Conservation (phyloP, 2,329 filamentous ascomycete genomes). For the Ceratocystis harringtonii region DNA sequence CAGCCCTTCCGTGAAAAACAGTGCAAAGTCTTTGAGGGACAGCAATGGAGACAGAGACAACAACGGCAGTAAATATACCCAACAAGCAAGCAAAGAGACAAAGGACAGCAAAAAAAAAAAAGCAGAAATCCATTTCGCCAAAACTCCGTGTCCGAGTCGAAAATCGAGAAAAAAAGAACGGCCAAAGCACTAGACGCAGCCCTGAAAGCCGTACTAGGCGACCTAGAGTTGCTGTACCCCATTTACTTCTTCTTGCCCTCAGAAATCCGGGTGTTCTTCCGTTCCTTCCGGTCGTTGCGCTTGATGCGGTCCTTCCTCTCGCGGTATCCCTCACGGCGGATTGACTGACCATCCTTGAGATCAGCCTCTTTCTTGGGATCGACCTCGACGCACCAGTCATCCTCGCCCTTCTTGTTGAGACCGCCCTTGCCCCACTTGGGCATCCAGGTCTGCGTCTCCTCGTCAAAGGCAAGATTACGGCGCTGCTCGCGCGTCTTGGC, state of each 20-base stretch:
- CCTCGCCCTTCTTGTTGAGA: slow-evolving; percentile 68
- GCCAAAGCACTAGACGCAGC: not conserved
- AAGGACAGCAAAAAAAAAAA: not conserved
- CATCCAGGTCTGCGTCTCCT: slow-evolving; percentile 73
- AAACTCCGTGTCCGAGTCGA: slow-evolving; percentile 9
- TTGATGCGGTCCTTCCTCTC: slow-evolving; percentile 54
- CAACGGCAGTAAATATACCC: not conserved
- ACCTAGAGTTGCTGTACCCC: not conserved
- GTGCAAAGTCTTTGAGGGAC: not conserved
- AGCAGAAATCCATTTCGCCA: slow-evolving; percentile 3
- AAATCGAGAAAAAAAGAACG: slow-evolving; percentile 6
- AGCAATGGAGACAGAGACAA: not conserved
- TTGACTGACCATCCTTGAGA: slow-evolving; percentile 45
- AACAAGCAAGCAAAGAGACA: not conserved
- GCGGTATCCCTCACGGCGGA: slow-evolving; percentile 46
- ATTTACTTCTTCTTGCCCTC: slow-evolving; percentile 18
- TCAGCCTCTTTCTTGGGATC: slow-evolving; percentile 57
- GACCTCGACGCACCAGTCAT: slow-evolving; percentile 85
- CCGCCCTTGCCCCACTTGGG: slow-evolving; percentile 92
- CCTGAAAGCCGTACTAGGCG: not conserved
- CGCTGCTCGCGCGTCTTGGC: slow-evolving; percentile 67
- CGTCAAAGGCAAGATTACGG: slow-evolving; percentile 65
- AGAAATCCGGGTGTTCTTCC: slow-evolving; percentile 45
- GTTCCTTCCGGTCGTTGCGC: slow-evolving; percentile 54
- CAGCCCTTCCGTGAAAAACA: not conserved